Conservation (phyloP, 306 rosid genomes). For the Cyclanthera cordifolia region DNA sequence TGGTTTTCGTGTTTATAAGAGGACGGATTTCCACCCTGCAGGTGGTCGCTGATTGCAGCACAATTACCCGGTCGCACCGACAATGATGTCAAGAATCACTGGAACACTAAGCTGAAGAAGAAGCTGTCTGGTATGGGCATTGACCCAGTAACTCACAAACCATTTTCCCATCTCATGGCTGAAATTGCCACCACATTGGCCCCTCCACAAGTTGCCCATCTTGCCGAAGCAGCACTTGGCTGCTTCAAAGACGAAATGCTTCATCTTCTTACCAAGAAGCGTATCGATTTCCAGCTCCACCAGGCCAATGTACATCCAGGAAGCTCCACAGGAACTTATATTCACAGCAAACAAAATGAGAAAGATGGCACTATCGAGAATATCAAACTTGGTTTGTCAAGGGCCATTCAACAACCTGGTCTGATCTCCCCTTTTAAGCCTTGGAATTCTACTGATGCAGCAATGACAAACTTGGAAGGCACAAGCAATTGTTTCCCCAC, state of each 20-base stretch:
- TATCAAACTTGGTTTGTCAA: constrained; percentile 61
- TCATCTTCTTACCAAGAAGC: constrained; percentile 64
- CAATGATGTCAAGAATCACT: constrained; percentile 68
- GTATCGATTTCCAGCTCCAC: constrained; percentile 54
- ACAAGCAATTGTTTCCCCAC: constrained; percentile 50
- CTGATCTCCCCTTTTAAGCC: constrained; percentile 37
- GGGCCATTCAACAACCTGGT: constrained; percentile 60
- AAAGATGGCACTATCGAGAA: constrained; percentile 41
- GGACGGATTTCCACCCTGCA: background rate
- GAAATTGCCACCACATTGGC: constrained; percentile 80
- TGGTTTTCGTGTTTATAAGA: background rate
- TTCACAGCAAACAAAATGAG: constrained; percentile 39
- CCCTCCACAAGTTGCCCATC: constrained; percentile 68
- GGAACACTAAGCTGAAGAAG: constrained; percentile 75
- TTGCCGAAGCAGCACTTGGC: constrained; percentile 80
- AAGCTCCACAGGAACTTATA: constrained; percentile 26
- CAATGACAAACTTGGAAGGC: constrained; percentile 35
- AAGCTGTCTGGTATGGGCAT: constrained; percentile 69
- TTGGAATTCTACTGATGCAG: constrained; percentile 46
- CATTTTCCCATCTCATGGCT: constrained; percentile 75
- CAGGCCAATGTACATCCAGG: constrained; percentile 27
- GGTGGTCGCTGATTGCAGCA: constrained; percentile 82
- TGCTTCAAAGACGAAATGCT: constrained; percentile 81
- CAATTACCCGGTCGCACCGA: constrained; percentile 74
- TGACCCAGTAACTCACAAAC: constrained; percentile 75